Percentiles rank a stretch among this genome's conserved stretches.
These are phyloP conservation scores for Euphrasia confusa DNA, from an alignment of 257 asterid species.

Conservation along the genomic window DNA sequence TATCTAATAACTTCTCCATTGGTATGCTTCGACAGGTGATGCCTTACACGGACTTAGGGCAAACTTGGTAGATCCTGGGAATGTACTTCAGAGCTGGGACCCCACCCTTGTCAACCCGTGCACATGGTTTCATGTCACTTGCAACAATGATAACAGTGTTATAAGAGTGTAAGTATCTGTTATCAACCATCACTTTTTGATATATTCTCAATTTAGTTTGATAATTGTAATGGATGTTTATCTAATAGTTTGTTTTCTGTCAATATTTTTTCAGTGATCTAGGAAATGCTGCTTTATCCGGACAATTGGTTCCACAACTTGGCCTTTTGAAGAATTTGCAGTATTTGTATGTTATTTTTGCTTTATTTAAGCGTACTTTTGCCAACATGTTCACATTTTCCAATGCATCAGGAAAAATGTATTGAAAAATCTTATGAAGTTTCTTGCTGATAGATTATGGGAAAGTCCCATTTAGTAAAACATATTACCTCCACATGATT, in stretches of 20 bases:
- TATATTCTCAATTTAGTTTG: constrained; percentile 10
- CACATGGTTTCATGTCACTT: constrained; percentile 99
- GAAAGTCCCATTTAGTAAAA: not conserved
- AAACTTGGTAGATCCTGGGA: constrained; percentile 86
- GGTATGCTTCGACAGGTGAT: constrained; percentile 61
- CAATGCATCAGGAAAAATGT: not conserved
- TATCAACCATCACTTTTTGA: not conserved
- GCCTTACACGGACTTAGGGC: constrained; percentile 79
- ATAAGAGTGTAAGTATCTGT: constrained; percentile 75
- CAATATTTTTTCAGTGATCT: constrained; percentile 60
- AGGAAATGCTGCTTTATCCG: constrained; percentile 97
- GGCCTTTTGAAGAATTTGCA: constrained; percentile 94
- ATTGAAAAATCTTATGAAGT: not conserved
- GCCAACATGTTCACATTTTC: not conserved
- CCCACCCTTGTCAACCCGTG: constrained; percentile 99
- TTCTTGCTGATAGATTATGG: not conserved
- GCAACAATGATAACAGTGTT: constrained; percentile 94
- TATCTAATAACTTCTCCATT: constrained; percentile 9
- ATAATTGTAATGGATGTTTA: constrained; percentile 12
- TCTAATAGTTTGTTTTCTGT: constrained; percentile 8
- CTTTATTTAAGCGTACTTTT: not conserved
- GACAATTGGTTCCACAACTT: constrained; percentile 87
- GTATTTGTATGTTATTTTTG: constrained; percentile 62
- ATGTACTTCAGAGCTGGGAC: constrained; percentile 97
- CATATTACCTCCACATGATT: not conserved